A percentile compares a stretch with the other conserved stretches of the same genome.
These are phyloP conservation scores for Escovopsis weberi DNA, from an alignment of 2,329 filamentous ascomycete genomes.

Conservation along the genomic window DNA sequence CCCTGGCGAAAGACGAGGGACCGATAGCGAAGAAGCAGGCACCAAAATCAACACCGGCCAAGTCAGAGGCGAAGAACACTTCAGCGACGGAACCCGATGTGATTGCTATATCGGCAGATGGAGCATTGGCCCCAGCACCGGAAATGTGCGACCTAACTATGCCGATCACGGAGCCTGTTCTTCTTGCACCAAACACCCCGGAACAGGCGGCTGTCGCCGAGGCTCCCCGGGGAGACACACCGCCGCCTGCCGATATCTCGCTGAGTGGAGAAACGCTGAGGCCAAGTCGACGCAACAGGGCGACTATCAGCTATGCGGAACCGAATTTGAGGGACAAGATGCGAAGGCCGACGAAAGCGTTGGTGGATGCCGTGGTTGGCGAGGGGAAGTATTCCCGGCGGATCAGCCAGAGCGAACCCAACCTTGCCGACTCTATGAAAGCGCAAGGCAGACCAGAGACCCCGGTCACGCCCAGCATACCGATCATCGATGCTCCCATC, in stretches of 20 bases:
- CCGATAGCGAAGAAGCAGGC: constrained; percentile 25
- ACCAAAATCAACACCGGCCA: constrained; percentile 14
- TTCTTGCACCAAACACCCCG: constrained; percentile 35
- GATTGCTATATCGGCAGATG: constrained; percentile 6
- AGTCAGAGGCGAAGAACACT: constrained; percentile 14
- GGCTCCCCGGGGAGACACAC: constrained; percentile 34
- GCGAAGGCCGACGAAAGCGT: constrained; percentile 62
- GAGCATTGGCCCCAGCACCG: constrained; percentile 7
- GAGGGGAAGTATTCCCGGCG: constrained; percentile 38
- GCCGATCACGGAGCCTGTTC: constrained; percentile 23
- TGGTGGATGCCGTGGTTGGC: constrained; percentile 60
- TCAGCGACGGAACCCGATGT: constrained; percentile 7
- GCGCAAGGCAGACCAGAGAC: constrained; percentile 12
- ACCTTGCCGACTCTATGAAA: constrained; percentile 12
- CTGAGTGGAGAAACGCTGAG: constrained; percentile 43
- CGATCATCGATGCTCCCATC: too few species aligned
- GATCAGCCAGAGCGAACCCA: constrained; percentile 21
- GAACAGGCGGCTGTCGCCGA: constrained; percentile 24
- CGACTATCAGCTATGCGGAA: constrained; percentile 66
- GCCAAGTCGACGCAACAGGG: constrained; percentile 50
- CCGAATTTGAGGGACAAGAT: constrained; percentile 73
- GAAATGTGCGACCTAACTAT: constrained; percentile 11
- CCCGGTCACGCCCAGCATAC: too few species aligned
- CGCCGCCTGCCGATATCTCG: constrained; percentile 44
- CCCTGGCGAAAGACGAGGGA: constrained; percentile 20